A percentile compares a stretch with the other conserved stretches of the same genome.
phyloP scores from a whole-genome alignment of 2,329 filamentous ascomycete genomes.

The Aspergillus ustus region DNA sequence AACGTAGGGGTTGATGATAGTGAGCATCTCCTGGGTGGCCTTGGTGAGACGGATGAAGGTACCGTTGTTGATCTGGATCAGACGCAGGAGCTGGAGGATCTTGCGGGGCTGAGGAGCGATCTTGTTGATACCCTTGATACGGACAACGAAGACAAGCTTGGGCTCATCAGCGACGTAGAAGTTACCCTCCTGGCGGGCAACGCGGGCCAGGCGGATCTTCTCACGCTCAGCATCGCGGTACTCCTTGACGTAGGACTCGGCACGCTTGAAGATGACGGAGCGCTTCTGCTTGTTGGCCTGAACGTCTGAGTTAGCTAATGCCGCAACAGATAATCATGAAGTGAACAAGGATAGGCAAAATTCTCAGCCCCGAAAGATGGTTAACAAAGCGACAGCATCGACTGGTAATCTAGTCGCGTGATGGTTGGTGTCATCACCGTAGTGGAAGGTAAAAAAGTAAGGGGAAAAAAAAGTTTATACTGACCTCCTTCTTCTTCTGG shows the following conservation, averaged over 20 bases:
- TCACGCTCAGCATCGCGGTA: constrained; percentile 98
- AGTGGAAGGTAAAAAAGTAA: constrained; percentile 24
- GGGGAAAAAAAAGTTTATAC: constrained; percentile 45
- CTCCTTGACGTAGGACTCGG: constrained; percentile 99
- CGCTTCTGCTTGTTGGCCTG: constrained; percentile 99
- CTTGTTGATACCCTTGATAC: constrained; percentile 99
- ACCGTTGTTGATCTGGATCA: constrained; percentile 99
- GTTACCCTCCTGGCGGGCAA: constrained; percentile 88
- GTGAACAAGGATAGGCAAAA: constrained; percentile 27
- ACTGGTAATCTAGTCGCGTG: constrained; percentile 89
- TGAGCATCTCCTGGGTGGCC: constrained; percentile 96
- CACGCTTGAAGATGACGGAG: constrained; percentile 98
- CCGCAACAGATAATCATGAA: constrained; percentile 18
- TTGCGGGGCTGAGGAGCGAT: constrained; percentile 99
- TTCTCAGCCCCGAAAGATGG: constrained; percentile 75
- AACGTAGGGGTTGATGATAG: constrained; percentile 98
- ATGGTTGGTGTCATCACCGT: constrained; percentile 85
- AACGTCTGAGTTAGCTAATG: constrained; percentile 36
- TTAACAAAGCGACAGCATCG: constrained; percentile 86
- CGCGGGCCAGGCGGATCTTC: constrained; percentile 90
- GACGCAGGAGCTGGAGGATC: constrained; percentile 98
- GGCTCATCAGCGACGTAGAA: constrained; percentile 94
- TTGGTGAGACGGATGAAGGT: constrained; percentile 98
- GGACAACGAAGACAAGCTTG: constrained; percentile 96
- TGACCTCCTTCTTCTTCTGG: constrained; percentile 89